phyloP scores from a whole-genome alignment of 495 filamentous ascomycete genomes.

The Xylaria curta region DNA sequence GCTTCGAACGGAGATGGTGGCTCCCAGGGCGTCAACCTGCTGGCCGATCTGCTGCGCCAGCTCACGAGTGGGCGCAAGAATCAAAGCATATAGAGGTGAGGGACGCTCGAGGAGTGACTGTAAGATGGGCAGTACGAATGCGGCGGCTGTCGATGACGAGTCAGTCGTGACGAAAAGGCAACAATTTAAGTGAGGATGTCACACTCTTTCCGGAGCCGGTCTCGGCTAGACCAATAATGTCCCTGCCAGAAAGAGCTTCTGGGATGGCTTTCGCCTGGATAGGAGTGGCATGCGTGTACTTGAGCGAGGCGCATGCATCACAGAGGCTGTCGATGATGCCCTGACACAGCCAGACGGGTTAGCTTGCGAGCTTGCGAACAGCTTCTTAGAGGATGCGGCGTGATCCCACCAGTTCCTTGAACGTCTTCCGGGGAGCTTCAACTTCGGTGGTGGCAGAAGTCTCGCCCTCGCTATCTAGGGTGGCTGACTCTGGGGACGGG shows the following conservation, averaged over 20 bases:
- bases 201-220: constrained; percentile 88
- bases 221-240: constrained; percentile 92
- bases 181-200: constrained; percentile 31
- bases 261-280: constrained; percentile 83
- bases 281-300: constrained; percentile 82
- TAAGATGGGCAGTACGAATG: constrained; percentile 88
- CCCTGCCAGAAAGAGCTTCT: constrained; percentile 77
- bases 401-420: constrained; percentile 70
- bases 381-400: neutral
- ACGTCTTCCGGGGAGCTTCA: constrained; percentile 62
- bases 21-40: constrained; percentile 81
- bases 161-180: neutral
- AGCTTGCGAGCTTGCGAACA: constrained; percentile 19
- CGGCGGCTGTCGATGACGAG: constrained; percentile 53
- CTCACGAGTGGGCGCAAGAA: constrained; percentile 91
- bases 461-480: constrained; percentile 29
- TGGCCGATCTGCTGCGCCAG: constrained; percentile 89
- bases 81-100: constrained; percentile 74
- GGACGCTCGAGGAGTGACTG: constrained; percentile 87
- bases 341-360: constrained; percentile 31
- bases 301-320: constrained; percentile 80
- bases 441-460: constrained; percentile 26
- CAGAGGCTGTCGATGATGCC: constrained; percentile 87
- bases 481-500: constrained; percentile 21
- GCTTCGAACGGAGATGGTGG: constrained; percentile 78